A percentile compares a stretch with the other conserved stretches of the same genome.
phyloP scores from a whole-genome alignment of 192 early-diverging fungal species.

The Backusella westeae region DNA sequence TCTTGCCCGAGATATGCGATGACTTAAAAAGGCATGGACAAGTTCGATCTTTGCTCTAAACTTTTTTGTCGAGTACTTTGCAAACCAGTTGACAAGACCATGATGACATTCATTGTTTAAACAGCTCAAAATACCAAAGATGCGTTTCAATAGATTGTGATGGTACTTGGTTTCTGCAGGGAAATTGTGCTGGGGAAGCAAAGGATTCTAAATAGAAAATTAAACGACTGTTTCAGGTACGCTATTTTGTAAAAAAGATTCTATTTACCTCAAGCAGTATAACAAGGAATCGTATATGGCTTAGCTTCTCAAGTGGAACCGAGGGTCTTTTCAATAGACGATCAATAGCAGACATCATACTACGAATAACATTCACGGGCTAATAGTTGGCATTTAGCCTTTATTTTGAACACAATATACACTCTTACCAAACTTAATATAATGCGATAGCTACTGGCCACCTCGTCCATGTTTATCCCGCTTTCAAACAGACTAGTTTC shows the following conservation, averaged over 20 bases:
- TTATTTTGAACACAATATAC: background rate
- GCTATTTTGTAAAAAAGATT: background rate
- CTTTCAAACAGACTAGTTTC: conserved; percentile 48
- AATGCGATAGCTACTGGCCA: conserved; percentile 61
- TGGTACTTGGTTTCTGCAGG: conserved; percentile 78
- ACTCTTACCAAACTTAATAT: conserved; percentile 55
- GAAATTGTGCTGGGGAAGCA: conserved; percentile 72
- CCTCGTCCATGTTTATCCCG: conserved; percentile 62
- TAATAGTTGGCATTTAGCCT: conserved; percentile 27
- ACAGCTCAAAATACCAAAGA: conserved; percentile 80
- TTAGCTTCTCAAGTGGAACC: conserved; percentile 30
- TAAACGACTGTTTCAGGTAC: background rate
- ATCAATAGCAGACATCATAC: conserved; percentile 78
- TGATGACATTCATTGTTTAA: conserved; percentile 86
- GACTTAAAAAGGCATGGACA: conserved; percentile 84
- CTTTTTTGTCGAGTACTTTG: conserved; percentile 56
- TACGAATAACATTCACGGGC: conserved; percentile 59
- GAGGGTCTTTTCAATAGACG: conserved; percentile 65
- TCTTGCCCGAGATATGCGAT: conserved; percentile 68
- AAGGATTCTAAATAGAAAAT: conserved; percentile 62
- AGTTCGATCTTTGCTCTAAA: conserved; percentile 76
- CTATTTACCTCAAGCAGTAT: conserved; percentile 76
- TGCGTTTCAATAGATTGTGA: conserved; percentile 79
- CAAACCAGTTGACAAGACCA: conserved; percentile 81
- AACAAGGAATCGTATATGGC: conserved; percentile 80